A percentile compares a stretch with the other conserved stretches of the same genome.
phyloP scores from a whole-genome alignment of 2,329 filamentous ascomycete genomes.

The Colletotrichum chrysophilum region DNA sequence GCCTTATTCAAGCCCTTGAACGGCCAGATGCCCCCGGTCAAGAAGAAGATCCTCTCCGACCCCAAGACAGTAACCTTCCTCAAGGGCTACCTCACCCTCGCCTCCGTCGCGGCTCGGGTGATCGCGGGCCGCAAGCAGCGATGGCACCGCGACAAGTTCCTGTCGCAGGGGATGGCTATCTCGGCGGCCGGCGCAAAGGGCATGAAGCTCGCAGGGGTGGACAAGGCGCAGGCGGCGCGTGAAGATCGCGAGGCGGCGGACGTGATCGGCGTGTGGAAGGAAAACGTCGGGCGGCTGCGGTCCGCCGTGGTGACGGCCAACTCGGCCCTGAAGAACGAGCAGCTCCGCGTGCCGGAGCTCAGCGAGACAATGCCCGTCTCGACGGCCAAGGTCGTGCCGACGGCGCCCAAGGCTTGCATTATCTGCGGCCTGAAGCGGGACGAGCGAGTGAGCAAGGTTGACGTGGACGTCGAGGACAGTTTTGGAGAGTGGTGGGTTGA shows the following conservation, averaged over 20 bases:
- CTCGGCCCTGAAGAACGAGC: slow-evolving; percentile 38
- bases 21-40: slow-evolving; percentile 58
- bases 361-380: slow-evolving; percentile 71
- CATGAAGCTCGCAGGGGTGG: slow-evolving; percentile 90
- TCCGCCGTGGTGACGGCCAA: slow-evolving; percentile 74
- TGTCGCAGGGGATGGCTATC: slow-evolving; percentile 89
- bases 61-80: slow-evolving; percentile 68
- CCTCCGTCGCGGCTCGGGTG: slow-evolving; percentile 75
- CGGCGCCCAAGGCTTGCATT: slow-evolving; percentile 77
- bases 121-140: slow-evolving; percentile 84
- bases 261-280: slow-evolving; percentile 76
- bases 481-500: slow-evolving; percentile 98
- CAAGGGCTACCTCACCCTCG: slow-evolving; percentile 66
- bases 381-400: slow-evolving; percentile 74
- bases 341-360: slow-evolving; percentile 71
- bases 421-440: slow-evolving; percentile 89
- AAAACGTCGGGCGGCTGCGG: slow-evolving; percentile 76
- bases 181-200: slow-evolving; percentile 77
- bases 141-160: slow-evolving; percentile 87
- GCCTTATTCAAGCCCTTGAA: slow-evolving; percentile 70
- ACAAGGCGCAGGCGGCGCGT: slow-evolving; percentile 80
- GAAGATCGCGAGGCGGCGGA: slow-evolving; percentile 88
- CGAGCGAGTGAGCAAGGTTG: slow-evolving; percentile 79
- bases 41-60: slow-evolving; percentile 68
- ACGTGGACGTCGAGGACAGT: slow-evolving; percentile 81